Evolutionary conservation across 2,329 filamentous ascomycete genomes (phyloP).

Genomic region (Fusarium fujikuroi): DNA sequence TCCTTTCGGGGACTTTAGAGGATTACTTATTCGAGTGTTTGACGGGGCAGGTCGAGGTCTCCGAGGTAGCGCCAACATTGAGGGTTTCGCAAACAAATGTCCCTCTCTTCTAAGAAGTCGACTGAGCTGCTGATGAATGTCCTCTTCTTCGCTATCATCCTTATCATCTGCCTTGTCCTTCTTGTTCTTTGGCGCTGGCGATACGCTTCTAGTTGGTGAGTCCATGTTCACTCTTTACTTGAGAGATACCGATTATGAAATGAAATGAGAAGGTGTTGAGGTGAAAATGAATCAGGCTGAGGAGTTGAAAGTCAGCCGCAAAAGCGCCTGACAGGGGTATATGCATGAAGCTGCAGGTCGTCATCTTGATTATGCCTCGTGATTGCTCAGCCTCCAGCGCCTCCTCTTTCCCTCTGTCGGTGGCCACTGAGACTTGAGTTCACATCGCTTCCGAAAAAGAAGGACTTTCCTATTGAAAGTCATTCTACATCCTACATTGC

Average conservation of each 20-base stretch:
- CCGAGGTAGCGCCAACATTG: not conserved
- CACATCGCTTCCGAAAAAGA: too few species aligned
- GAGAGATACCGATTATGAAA: rapidly evolving
- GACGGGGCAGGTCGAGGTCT: not conserved
- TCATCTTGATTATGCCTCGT: not conserved
- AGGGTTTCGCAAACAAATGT: not conserved
- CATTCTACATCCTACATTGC: too few species aligned
- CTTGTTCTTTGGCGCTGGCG: not conserved
- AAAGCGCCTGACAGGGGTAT: not conserved
- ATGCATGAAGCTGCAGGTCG: not conserved
- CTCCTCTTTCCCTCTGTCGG: not conserved
- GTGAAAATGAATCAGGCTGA: not conserved
- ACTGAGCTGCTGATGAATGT: not conserved
- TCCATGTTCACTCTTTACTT: not conserved
- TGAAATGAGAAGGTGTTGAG: not conserved
- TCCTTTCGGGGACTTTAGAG: not conserved
- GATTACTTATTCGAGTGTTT: not conserved
- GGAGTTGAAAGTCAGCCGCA: not conserved
- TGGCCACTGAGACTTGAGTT: not conserved
- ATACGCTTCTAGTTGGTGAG: not conserved
- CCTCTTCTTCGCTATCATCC: not conserved
- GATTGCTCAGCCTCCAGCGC: not conserved
- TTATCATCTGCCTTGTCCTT: not conserved
- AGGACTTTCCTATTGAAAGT: too few species aligned
- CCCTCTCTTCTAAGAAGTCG: not conserved